These are phyloP conservation scores for Xylariaceae sp. DNA, from an alignment of 2,329 filamentous ascomycete genomes.

Conservation along the genomic window DNA sequence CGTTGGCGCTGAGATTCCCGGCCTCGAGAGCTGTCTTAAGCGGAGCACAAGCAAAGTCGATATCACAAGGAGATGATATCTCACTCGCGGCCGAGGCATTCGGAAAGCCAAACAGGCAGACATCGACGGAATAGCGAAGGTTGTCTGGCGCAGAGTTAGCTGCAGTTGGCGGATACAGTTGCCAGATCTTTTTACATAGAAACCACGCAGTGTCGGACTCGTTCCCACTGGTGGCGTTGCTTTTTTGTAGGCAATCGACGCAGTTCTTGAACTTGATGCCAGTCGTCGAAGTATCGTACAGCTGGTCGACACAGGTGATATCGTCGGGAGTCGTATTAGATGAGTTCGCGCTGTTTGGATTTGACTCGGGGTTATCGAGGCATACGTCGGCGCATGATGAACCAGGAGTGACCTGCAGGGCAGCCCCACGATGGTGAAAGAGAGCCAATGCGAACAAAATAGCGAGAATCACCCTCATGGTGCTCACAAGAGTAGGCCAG, in stretches of 20 bases:
- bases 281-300: constrained; percentile 27
- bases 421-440: constrained; percentile 11
- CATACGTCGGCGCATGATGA: constrained; percentile 44
- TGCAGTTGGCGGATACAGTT: background rate
- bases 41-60: constrained; percentile 32
- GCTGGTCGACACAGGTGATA: constrained; percentile 36
- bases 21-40: constrained; percentile 30
- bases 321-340: constrained; percentile 39
- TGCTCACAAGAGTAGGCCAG: constrained; percentile 1
- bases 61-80: constrained; percentile 35
- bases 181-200: constrained; percentile 32
- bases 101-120: constrained; percentile 36
- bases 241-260: constrained; percentile 38
- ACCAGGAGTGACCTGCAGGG: constrained; percentile 41
- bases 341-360: constrained; percentile 25
- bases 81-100: constrained; percentile 20
- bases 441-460: constrained; percentile 12
- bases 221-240: constrained; percentile 29
- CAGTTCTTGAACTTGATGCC: constrained; percentile 43
- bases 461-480: constrained; percentile 6
- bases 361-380: constrained; percentile 28
- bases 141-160: constrained; percentile 36
- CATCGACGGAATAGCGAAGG: constrained; percentile 38
- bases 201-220: constrained; percentile 39
- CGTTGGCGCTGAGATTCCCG: constrained; percentile 21